These are phyloP conservation scores for Ustanciosporium gigantosporum DNA, from an alignment of 1,284 basidiomycete species.

Conservation along the genomic window DNA sequence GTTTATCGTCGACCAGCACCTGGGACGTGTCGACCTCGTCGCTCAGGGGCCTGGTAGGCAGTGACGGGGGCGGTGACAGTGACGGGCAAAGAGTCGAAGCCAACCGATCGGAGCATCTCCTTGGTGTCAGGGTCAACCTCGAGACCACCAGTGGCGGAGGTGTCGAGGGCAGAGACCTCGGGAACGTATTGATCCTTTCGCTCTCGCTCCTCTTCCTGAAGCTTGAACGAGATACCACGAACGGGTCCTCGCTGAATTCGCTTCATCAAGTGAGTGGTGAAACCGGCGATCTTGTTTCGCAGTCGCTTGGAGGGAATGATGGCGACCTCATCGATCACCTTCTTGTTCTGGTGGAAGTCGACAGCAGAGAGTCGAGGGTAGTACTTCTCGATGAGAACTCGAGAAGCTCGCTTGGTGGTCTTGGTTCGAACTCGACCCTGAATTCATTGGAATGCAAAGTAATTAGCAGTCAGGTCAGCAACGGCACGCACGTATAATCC, in stretches of 20 bases:
- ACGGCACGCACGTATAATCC: no score
- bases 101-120: conserved; percentile 58
- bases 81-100: conserved; percentile 60
- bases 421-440: conserved; percentile 99
- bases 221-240: conserved; percentile 99
- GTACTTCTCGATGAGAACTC: conserved; percentile 99
- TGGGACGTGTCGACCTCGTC: conserved; percentile 57
- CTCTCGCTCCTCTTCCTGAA: conserved; percentile 99
- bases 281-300: conserved; percentile 99
- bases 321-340: conserved; percentile 91
- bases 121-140: conserved; percentile 62
- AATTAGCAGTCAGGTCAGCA: no score
- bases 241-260: conserved; percentile 99
- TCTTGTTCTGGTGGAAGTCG: conserved; percentile 83
- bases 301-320: conserved; percentile 97
- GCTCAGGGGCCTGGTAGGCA: conserved; percentile 55
- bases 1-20: conserved; percentile 60
- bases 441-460: no score
- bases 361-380: conserved; percentile 62
- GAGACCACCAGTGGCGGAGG: conserved; percentile 52
- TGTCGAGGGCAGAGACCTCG: conserved; percentile 61
- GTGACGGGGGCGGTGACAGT: conserved; percentile 58
- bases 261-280: conserved; percentile 99
- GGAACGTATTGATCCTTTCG: conserved; percentile 71
- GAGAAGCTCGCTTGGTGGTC: conserved; percentile 98